Base-by-base conservation (phyloP, 2,329 filamentous ascomycete species). In the Onygenales sp. region DNA sequence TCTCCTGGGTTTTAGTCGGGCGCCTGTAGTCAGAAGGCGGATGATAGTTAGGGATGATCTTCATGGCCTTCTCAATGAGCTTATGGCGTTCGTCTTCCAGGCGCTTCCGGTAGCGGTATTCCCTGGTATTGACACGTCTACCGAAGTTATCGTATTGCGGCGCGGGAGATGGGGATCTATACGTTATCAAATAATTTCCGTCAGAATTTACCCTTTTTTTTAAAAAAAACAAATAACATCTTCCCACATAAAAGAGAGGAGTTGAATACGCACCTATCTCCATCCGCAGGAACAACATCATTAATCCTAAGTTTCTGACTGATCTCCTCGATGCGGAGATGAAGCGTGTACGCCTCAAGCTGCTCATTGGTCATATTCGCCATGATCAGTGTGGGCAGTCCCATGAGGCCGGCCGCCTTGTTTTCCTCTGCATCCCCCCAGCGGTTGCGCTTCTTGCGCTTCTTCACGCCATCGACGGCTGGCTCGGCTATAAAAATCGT, bases 141-240 rank as follows among this genome's bases (percentile, higher is more conserved):
- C 93, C 93, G 68, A 96, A 94, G 78, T 98, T 98, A 74, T 98
- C 93, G 76, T 98, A 98, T 74, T 97, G 92, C 9, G 93, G 93
- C 36, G 93, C 81, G 39, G 93, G 93, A 56, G 93, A 98, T 17
- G 92, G 92, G 55, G 93, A 98, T 75, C 93, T 96, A 63, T 14
- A 59, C 8, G 0, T 8, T 21, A 9, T 52, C 61, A 50, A 62
- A 60, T 60, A 51, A 58, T 55, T 33, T 43, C 41, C 42, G 45
- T 58, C 43, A 54, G 48, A 41, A 21, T 43, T 17, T 17, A 17
- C 17, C 17, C 17, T 17, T 17, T 2, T 13, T 41, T 57, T 52
- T 56, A 50, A n/a, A 51, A 54, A 47, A 38, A 46, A 60, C 64
- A 57, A 17, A 17, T 17, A 17, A 17, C 17, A 17, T 17, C 17